These are phyloP conservation scores for Cydonia oblonga DNA, from an alignment of 331 rosid species.

Conservation along the genomic window DNA sequence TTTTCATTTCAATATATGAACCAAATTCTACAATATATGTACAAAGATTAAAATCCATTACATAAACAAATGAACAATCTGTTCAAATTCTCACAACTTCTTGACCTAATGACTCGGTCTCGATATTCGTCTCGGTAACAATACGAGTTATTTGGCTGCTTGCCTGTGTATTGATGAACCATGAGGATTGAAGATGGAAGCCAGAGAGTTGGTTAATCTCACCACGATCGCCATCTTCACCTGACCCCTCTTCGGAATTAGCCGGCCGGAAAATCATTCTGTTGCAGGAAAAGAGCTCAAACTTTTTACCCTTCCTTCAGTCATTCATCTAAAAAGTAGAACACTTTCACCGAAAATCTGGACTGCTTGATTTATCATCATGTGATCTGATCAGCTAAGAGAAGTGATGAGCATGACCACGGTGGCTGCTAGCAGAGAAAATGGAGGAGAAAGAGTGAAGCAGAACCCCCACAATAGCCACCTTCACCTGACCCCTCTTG, in stretches of 20 bases:
- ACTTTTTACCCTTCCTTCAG: background rate
- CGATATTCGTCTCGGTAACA: background rate
- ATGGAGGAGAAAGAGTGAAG: constrained; percentile 21
- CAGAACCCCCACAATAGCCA: constrained; percentile 11
- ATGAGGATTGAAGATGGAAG: no score
- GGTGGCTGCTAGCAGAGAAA: constrained; percentile 1
- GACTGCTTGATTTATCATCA: background rate
- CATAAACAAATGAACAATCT: background rate
- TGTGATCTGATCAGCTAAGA: constrained; percentile 6
- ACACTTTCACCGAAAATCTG: background rate
- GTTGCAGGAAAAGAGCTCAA: background rate
- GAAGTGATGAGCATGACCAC: constrained; percentile 11
- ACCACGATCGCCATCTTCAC: no score
- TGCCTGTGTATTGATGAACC: no score
- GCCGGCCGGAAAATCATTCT: no score
- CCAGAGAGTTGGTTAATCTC: no score
- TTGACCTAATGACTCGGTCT: background rate
- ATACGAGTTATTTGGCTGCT: no score
- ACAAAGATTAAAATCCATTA: background rate
- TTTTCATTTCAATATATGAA: background rate
- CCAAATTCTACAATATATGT: background rate
- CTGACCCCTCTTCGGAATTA: no score
- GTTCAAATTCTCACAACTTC: background rate
- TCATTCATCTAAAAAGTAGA: background rate
- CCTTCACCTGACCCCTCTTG: constrained; percentile 29